Evolutionary conservation across 2,329 filamentous ascomycete genomes (phyloP).

Genomic region (Knoxdaviesia capensis): DNA sequence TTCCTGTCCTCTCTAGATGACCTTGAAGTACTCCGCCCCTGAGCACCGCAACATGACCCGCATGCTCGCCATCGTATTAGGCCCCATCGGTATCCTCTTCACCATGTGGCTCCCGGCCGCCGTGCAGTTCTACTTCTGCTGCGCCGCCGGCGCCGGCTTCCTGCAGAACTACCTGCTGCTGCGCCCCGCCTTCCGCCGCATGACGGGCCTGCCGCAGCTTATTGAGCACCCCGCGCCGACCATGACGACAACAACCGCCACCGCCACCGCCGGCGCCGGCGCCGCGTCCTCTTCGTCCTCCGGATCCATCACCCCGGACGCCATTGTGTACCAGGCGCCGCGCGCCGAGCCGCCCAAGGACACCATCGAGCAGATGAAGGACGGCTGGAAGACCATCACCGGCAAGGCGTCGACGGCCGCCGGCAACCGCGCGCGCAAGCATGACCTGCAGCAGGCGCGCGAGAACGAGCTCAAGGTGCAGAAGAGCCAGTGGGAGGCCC

Average conservation of each 20-base stretch:
- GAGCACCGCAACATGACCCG: constrained; percentile 17
- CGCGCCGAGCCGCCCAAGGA: constrained; percentile 9
- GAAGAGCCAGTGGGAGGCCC: constrained; percentile 10
- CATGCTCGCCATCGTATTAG: constrained; percentile 21
- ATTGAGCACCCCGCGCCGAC: constrained; percentile 6
- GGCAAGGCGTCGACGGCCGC: constrained; percentile 13
- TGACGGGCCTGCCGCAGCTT: constrained; percentile 17
- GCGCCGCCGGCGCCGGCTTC: constrained; percentile 13
- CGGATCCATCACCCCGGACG: constrained; percentile 2
- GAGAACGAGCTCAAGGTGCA: constrained; percentile 14
- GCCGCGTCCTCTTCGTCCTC: not conserved
- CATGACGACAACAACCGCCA: constrained; percentile 5
- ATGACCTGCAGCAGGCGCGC: constrained; percentile 15
- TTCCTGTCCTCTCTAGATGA: constrained; percentile 11
- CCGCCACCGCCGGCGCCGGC: not conserved
- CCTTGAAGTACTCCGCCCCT: constrained; percentile 13
- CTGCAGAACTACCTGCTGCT: constrained; percentile 17
- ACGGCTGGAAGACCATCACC: constrained; percentile 16
- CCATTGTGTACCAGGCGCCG: constrained; percentile 15
- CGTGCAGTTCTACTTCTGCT: constrained; percentile 27
- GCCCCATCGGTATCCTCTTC: constrained; percentile 20
- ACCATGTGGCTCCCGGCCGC: constrained; percentile 26
- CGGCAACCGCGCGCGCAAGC: constrained; percentile 15
- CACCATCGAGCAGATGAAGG: constrained; percentile 16
- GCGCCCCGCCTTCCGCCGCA: constrained; percentile 18